Percentiles rank a stretch among this genome's conserved stretches.
These are phyloP conservation scores for Trichoderma aggressivum DNA, from an alignment of 2,329 filamentous ascomycete species.

Conservation along the genomic window DNA sequence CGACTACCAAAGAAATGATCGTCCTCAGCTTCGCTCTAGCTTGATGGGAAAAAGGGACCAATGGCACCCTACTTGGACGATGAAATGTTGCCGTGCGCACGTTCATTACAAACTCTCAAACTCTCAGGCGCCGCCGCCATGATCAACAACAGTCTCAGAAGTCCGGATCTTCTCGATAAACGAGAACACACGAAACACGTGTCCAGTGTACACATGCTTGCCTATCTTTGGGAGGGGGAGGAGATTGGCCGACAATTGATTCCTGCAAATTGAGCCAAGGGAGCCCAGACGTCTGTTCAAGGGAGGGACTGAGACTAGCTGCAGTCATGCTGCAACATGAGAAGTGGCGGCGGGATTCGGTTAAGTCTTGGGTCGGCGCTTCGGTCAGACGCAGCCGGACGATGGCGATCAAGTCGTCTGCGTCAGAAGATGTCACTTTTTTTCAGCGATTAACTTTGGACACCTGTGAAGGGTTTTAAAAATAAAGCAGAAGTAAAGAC, in stretches of 20 bases:
- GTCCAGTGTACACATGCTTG: neutral
- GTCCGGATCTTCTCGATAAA: neutral
- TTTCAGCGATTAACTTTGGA: neutral
- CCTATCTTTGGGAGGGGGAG: neutral
- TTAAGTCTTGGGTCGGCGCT: neutral
- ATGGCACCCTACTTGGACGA: neutral
- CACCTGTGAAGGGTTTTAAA: neutral
- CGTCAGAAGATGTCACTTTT: neutral
- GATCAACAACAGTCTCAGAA: neutral
- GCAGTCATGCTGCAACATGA: slow-evolving; percentile 9
- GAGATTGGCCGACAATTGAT: neutral
- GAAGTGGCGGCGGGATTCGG: neutral
- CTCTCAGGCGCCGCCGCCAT: neutral
- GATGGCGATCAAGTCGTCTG: neutral
- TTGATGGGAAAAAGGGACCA: neutral
- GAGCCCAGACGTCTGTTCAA: neutral
- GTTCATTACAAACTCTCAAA: neutral
- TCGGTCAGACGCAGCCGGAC: neutral
- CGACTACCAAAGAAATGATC: slow-evolving; percentile 57
- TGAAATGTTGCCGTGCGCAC: neutral
- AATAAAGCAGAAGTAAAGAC: neutral
- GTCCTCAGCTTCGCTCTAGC: neutral
- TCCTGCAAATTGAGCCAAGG: neutral
- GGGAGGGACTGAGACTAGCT: neutral
- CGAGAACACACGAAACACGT: neutral